Percentiles rank a stretch among this genome's conserved stretches.
phyloP scores from a whole-genome alignment of 768 basidiomycete genomes.

The Tephrocybe sp. region DNA sequence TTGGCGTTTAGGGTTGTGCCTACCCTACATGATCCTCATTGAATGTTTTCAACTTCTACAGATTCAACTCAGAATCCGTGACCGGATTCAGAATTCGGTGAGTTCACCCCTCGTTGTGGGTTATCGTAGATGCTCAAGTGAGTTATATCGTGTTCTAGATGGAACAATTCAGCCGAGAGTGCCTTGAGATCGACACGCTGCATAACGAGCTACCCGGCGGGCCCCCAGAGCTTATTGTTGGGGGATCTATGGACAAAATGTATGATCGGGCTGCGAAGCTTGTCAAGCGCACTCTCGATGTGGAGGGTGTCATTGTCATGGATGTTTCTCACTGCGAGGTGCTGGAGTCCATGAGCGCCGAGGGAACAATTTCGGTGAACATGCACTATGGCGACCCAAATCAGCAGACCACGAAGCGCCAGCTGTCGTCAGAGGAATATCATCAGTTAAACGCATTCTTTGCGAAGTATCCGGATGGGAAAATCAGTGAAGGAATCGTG shows the following conservation, averaged over 20 bases:
- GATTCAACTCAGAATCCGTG: conserved; percentile 89
- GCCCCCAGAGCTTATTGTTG: conserved; percentile 35
- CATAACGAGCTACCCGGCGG: conserved; percentile 33
- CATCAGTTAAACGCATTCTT: conserved; percentile 76
- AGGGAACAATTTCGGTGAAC: conserved; percentile 65
- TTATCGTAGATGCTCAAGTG: not conserved
- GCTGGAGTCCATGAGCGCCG: conserved; percentile 63
- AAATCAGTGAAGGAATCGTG: conserved; percentile 84
- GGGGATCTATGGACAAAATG: conserved; percentile 77
- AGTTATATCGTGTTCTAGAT: conserved; percentile 46
- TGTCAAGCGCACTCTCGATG: conserved; percentile 86
- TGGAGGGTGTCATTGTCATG: conserved; percentile 90
- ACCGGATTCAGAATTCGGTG: conserved; percentile 88
- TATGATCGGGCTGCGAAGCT: conserved; percentile 90
- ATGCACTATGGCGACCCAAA: conserved; percentile 69
- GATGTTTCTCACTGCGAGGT: conserved; percentile 92
- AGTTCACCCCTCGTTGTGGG: conserved; percentile 20
- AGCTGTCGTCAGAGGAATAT: conserved; percentile 71
- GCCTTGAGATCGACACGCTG: conserved; percentile 83
- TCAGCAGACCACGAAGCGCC: conserved; percentile 48
- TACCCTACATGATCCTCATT: not conserved
- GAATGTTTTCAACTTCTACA: no score
- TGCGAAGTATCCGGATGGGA: conserved; percentile 77
- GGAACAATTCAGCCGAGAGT: conserved; percentile 95
- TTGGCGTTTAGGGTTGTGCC: not conserved